These are phyloP conservation scores for Colletotrichum tamarilloi DNA, from an alignment of 2,329 filamentous ascomycete genomes.

Conservation along the genomic window DNA sequence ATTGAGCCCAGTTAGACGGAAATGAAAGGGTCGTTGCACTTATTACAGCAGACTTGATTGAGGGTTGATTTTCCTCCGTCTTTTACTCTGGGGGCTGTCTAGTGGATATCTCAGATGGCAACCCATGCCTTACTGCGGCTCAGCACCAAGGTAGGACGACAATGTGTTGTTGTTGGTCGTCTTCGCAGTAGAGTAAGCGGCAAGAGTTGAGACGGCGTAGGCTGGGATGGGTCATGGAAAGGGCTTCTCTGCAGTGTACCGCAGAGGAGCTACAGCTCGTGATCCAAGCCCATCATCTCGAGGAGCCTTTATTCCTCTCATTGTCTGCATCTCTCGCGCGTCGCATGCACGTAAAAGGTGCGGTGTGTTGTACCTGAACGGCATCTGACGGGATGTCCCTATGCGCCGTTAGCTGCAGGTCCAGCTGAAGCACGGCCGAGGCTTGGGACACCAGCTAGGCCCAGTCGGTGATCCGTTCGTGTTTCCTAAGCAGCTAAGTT, in stretches of 20 bases:
- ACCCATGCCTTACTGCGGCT: neutral
- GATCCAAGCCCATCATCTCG: neutral
- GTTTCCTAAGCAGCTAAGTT: neutral
- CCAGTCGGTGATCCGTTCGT: neutral
- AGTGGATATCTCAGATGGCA: neutral
- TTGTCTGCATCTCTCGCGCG: neutral
- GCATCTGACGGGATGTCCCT: neutral
- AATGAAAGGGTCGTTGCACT: constrained; percentile 12
- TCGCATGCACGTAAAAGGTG: neutral
- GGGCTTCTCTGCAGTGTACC: neutral
- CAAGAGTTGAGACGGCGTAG: neutral
- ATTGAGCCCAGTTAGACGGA: neutral
- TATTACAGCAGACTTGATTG: constrained; percentile 2
- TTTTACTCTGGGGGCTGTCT: neutral
- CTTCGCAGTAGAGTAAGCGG: neutral
- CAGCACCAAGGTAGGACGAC: neutral
- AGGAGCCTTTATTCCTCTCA: neutral
- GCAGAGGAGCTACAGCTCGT: neutral
- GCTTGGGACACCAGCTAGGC: constrained; percentile 6
- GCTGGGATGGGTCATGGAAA: neutral
- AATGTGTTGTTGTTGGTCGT: neutral
- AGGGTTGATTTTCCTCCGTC: neutral
- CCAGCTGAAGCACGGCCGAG: constrained; percentile 15
- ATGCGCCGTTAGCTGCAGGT: constrained; percentile 8
- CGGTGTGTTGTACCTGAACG: constrained; percentile 16